Evolutionary conservation across 768 basidiomycete species (phyloP).

Genomic region (Vishniacozyma victoriae): DNA sequence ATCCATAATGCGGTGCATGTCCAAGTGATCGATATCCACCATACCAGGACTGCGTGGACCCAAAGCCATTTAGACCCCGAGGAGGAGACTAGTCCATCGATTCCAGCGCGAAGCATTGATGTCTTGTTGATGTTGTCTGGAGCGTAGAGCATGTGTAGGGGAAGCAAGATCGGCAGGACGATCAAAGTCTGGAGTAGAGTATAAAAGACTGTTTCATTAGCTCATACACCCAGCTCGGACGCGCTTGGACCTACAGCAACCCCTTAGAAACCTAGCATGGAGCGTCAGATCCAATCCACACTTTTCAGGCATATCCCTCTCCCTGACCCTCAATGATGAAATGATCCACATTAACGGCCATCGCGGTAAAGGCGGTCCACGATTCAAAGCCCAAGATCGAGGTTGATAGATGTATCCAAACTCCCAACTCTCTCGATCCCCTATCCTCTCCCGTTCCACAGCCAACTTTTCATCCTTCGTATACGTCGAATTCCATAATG

Average conservation of each 20-base stretch:
- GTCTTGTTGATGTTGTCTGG: conserved; percentile 20
- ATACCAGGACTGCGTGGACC: conserved; percentile 44
- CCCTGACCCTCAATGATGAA: conserved; percentile 30
- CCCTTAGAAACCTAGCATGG: conserved; percentile 42
- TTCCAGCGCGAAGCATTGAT: conserved; percentile 42
- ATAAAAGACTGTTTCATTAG: conserved; percentile 37
- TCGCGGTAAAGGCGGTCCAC: conserved; percentile 30
- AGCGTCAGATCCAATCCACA: conserved; percentile 44
- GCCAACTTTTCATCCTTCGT: conserved; percentile 2
- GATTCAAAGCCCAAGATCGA: conserved; percentile 32
- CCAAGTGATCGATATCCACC: conserved; percentile 45
- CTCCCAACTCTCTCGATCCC: conserved; percentile 42
- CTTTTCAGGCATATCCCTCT: conserved; percentile 40
- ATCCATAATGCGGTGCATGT: conserved; percentile 38
- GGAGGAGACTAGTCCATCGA: conserved; percentile 29
- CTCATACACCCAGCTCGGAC: not conserved
- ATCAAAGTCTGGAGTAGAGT: conserved; percentile 31
- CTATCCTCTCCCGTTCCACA: conserved; percentile 19
- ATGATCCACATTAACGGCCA: conserved; percentile 42
- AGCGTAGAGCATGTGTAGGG: conserved; percentile 40
- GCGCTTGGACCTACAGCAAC: conserved; percentile 16
- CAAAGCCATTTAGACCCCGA: conserved; percentile 39
- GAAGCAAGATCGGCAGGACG: conserved; percentile 39
- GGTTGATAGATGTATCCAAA: conserved; percentile 44
- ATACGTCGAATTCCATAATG: not conserved